Conservation (phyloP, 306 rosid species). For the Alnus rubra region DNA sequence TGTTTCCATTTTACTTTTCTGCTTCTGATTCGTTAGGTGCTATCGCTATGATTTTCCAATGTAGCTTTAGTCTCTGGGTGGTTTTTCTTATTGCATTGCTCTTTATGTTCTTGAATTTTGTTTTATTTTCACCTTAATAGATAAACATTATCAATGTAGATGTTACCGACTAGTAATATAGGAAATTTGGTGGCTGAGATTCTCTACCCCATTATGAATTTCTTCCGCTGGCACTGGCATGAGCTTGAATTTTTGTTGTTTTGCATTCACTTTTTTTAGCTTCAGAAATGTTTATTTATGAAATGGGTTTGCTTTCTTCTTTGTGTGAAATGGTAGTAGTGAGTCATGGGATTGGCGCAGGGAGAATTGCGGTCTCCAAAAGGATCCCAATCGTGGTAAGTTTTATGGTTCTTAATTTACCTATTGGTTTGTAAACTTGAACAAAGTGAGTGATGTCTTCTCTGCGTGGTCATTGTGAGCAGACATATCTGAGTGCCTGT, state of each 20-base stretch:
- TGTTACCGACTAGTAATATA: background rate
- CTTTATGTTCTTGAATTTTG: background rate
- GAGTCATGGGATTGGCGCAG: slow-evolving; percentile 66
- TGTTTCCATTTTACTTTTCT: background rate
- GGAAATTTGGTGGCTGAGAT: slow-evolving; percentile 6
- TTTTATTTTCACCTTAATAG: background rate
- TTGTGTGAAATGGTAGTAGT: slow-evolving; percentile 34
- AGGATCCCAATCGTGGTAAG: slow-evolving; percentile 51
- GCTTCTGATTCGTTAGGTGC: background rate
- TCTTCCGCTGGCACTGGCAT: slow-evolving; percentile 15
- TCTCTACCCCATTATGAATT: slow-evolving; percentile 6
- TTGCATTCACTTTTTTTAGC: slow-evolving; percentile 1
- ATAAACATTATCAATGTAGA: background rate
- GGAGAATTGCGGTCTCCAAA: slow-evolving; percentile 42
- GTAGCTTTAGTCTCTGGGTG: slow-evolving; percentile 4
- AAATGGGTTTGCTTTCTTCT: slow-evolving; percentile 5
- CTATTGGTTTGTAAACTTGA: slow-evolving; percentile 1
- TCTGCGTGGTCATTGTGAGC: slow-evolving; percentile 18
- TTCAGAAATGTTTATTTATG: slow-evolving; percentile 15
- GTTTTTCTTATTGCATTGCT: background rate
- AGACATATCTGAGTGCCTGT: slow-evolving; percentile 54
- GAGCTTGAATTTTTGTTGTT: slow-evolving; percentile 9
- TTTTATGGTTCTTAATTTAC: slow-evolving; percentile 4
- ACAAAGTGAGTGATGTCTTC: slow-evolving; percentile 18
- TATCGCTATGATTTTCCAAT: background rate